phyloP scores from a whole-genome alignment of 2,329 filamentous ascomycete genomes.

The Dothistroma septosporum region DNA sequence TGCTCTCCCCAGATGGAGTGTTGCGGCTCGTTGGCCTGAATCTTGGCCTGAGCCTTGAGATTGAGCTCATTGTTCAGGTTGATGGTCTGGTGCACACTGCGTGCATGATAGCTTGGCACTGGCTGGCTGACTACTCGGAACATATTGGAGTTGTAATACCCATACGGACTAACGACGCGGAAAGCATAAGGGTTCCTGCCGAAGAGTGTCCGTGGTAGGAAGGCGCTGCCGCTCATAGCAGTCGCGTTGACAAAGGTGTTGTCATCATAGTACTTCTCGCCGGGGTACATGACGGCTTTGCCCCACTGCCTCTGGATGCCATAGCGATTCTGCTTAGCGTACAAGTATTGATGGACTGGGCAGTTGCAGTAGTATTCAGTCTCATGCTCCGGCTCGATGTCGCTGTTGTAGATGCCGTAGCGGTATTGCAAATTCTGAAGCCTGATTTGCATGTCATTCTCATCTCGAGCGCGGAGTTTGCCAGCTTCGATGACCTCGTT shows the following conservation, averaged over 20 bases:
- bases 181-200: slow-evolving; percentile 37
- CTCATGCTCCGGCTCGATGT: slow-evolving; percentile 48
- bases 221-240: slow-evolving; percentile 20
- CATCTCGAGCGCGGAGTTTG: slow-evolving; percentile 38
- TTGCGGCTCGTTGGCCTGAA: slow-evolving; percentile 37
- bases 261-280: slow-evolving; percentile 32
- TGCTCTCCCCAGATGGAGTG: slow-evolving; percentile 38
- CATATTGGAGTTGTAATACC: slow-evolving; percentile 24
- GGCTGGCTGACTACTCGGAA: slow-evolving; percentile 23
- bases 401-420: slow-evolving; percentile 44
- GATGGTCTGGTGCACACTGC: slow-evolving; percentile 37
- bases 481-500: slow-evolving; percentile 41
- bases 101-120: slow-evolving; percentile 33
- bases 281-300: slow-evolving; percentile 47
- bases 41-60: slow-evolving; percentile 33
- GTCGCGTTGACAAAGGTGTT: background rate
- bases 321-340: slow-evolving; percentile 37
- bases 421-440: slow-evolving; percentile 40
- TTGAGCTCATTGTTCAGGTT: slow-evolving; percentile 38
- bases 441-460: slow-evolving; percentile 45
- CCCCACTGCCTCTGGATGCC: slow-evolving; percentile 42
- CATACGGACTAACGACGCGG: slow-evolving; percentile 36
- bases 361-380: slow-evolving; percentile 40
- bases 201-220: slow-evolving; percentile 19
- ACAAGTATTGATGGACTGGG: slow-evolving; percentile 40